Evolutionary conservation across 169 alveolate species (phyloP), one percentile per base, ranked within the genome.

Genomic region (Plasmodium gonderi): DNA sequence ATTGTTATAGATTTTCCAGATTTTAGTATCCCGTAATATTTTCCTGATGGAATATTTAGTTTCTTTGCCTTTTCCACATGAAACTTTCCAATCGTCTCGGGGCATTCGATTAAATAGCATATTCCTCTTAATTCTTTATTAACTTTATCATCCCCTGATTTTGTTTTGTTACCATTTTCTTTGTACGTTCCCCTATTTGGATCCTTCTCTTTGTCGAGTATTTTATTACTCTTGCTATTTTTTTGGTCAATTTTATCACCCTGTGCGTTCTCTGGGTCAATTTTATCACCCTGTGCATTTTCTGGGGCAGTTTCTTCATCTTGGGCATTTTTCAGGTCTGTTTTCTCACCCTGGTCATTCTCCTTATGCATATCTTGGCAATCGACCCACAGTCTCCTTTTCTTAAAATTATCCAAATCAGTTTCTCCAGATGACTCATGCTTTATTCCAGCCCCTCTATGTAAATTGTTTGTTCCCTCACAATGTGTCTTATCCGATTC

Each of bases 31-130:
- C 98, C 97, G 82, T 91, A 97, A 38, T 94, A 93, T 64, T 98
- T 97, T 23, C 99, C 98, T 26, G 97, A 96, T 47, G 96, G 95
- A 8, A 97, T 94, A 82, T 97, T 96, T 42, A 97, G 77, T 29
- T 79, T 87, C 79, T 94, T 87, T 0, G 98, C 98, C 49, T 96
- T 97, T 49, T 94, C 95, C 20, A 92, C 93, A 74, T 92, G 91
- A 81, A 97, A 96, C 51, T 95, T 72, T 40, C 98, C 97, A 33
- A 90, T 79, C 42, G 95, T 94, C 33, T 91, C 87, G 0, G 97
- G 97, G 42, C 95, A 93, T 79, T 81, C 92, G 29, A 94, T 79
- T 51, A 91, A 49, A 38, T 93, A 94, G 67, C 91, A 75, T 87
- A 93, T 85, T 3, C 79, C 20, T 23, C 79, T 47, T 29, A 44